Percentiles rank a stretch among this genome's conserved stretches.
These are phyloP conservation scores for Pezicula rhizophila DNA, from an alignment of 2,329 filamentous ascomycete species.

Conservation along the genomic window DNA sequence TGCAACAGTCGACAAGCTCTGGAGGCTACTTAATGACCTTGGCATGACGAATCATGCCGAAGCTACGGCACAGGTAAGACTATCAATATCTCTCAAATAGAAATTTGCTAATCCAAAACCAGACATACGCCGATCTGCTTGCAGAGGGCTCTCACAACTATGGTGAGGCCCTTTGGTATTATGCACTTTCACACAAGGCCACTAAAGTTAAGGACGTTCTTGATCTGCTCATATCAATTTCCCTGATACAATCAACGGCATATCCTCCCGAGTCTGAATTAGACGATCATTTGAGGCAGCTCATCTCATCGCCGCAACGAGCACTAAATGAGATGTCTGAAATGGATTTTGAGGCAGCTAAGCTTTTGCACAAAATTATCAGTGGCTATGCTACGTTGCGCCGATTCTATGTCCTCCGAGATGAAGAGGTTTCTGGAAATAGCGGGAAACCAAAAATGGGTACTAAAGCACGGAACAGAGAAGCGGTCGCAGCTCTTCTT, in stretches of 20 bases:
- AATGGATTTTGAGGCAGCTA: slow-evolving; percentile 74
- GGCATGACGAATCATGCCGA: slow-evolving; percentile 75
- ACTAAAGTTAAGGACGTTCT: slow-evolving; percentile 79
- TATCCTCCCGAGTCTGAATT: slow-evolving; percentile 69
- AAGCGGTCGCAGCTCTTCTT: slow-evolving; percentile 67
- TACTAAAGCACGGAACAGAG: slow-evolving; percentile 56
- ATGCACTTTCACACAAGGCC: slow-evolving; percentile 73
- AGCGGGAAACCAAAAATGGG: slow-evolving; percentile 30
- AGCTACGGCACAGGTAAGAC: slow-evolving; percentile 72
- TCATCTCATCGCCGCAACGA: slow-evolving; percentile 66
- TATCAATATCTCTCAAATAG: not conserved
- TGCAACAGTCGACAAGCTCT: slow-evolving; percentile 73
- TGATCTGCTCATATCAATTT: slow-evolving; percentile 81
- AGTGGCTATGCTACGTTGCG: slow-evolving; percentile 90
- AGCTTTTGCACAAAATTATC: slow-evolving; percentile 76
- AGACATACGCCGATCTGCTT: slow-evolving; percentile 80
- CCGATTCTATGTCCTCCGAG: slow-evolving; percentile 84
- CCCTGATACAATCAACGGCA: slow-evolving; percentile 74
- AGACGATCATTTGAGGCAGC: slow-evolving; percentile 62
- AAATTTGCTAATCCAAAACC: slow-evolving; percentile 18
- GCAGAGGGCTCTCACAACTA: slow-evolving; percentile 69
- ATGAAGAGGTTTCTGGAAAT: slow-evolving; percentile 47
- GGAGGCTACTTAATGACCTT: slow-evolving; percentile 69
- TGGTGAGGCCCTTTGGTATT: slow-evolving; percentile 84
- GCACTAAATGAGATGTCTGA: slow-evolving; percentile 67